Conservation (phyloP, 441 rosid species). For the Croton setiger region DNA sequence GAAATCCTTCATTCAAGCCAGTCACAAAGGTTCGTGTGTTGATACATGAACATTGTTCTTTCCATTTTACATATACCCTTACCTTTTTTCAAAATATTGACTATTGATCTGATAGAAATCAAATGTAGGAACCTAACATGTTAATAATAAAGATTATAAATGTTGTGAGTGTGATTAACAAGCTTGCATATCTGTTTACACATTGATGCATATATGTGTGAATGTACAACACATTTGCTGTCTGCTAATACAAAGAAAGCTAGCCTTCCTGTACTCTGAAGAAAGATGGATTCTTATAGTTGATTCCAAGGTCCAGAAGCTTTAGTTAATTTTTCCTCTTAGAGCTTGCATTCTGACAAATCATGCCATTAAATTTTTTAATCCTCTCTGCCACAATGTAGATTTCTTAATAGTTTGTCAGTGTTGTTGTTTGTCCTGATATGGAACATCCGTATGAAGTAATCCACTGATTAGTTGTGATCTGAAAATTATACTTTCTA, state of each 20-base stretch:
- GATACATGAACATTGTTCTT: slow-evolving; percentile 1
- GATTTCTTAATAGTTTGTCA: neutral
- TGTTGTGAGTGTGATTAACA: neutral
- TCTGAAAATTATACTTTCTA: slow-evolving; percentile 1
- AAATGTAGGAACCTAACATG: neutral
- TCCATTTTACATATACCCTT: neutral
- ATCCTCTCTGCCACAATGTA: neutral
- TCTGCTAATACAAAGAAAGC: neutral
- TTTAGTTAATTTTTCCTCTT: neutral
- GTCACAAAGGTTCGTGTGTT: slow-evolving; percentile 54
- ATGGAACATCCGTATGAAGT: neutral
- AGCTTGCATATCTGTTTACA: neutral
- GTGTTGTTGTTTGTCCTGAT: neutral
- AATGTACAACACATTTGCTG: neutral
- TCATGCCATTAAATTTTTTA: neutral
- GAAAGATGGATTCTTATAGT: neutral
- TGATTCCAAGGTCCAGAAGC: neutral
- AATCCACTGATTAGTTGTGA: neutral
- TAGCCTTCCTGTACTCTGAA: neutral
- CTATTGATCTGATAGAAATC: neutral
- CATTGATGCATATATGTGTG: neutral
- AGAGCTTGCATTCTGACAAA: neutral
- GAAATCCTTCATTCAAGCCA: slow-evolving; percentile 49
- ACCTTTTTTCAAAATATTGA: slow-evolving; percentile 3
- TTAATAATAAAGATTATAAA: neutral